phyloP scores from a whole-genome alignment of 164 flowering plant genomes.

The Macadamia integrifolia region DNA sequence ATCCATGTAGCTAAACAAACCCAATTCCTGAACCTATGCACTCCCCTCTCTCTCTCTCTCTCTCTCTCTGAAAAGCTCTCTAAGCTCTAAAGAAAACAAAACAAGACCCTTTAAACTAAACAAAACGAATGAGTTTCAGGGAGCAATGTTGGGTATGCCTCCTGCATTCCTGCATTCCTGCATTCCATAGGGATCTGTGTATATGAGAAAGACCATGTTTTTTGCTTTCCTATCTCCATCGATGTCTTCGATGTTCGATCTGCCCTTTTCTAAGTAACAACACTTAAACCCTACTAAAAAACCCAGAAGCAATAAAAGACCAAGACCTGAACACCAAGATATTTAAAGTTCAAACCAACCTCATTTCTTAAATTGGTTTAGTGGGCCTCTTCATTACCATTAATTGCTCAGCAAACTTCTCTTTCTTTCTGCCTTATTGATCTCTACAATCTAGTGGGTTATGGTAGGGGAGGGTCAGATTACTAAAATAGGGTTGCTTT shows the following conservation, averaged over 20 bases:
- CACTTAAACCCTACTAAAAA: too few relatives aligned
- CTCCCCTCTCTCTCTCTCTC: slow-evolving; percentile 19
- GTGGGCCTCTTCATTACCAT: too few relatives aligned
- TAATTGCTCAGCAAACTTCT: neutral
- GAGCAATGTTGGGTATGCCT: slow-evolving; percentile 47
- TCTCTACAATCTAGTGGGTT: slow-evolving; percentile 11
- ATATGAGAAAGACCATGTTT: slow-evolving; percentile 38
- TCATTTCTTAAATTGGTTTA: too few relatives aligned
- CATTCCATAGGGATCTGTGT: slow-evolving; percentile 89
- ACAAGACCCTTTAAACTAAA: slow-evolving; percentile 52
- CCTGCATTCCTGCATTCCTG: slow-evolving; percentile 48
- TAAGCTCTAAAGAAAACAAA: slow-evolving; percentile 33
- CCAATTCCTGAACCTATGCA: slow-evolving; percentile 16
- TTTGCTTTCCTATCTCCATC: slow-evolving; percentile 3
- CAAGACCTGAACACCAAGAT: too few relatives aligned
- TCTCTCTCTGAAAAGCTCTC: slow-evolving; percentile 9
- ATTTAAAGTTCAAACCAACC: too few relatives aligned
- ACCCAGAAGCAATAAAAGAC: too few relatives aligned
- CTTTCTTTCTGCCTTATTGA: neutral
- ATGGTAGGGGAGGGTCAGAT: slow-evolving; percentile 2
- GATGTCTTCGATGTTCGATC: too few relatives aligned
- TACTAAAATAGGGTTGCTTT: too few relatives aligned
- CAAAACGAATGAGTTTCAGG: slow-evolving; percentile 64
- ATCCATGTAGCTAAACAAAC: slow-evolving; percentile 5
- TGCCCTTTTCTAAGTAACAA: too few relatives aligned